Evolutionary conservation across 108 stramenopile genomes (phyloP), one percentile per base, ranked within the genome.

Genomic region (Stephanodiscus triporus): DNA sequence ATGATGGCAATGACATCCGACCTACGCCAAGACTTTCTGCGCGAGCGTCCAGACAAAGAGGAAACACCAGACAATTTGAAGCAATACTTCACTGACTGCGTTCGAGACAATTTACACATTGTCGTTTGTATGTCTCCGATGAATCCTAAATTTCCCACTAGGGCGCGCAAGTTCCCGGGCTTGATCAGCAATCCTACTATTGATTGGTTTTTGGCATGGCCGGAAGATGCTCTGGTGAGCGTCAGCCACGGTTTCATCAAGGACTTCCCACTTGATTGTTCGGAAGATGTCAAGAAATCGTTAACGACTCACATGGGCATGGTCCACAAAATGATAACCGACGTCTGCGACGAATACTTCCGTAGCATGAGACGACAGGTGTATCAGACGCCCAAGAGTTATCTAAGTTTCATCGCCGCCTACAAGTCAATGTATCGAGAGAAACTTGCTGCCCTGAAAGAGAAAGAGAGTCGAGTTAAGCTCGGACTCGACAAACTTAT

Each of bases 71-170:
- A 94, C 60, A 94, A 91, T 83, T 65, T 96, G 50, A 87, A 90
- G 75, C 90, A 91, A 73, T 96, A 78, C 80, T 96, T 96, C 78
- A 87, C 91, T 32, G 94, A 96, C 68, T 79, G 82, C 48, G 93
- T 91, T 9, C 76, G 94, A 48, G 93, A 95, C 75, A 95, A 95
- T 74, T 73, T 96, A 43, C 96, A 96, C 73, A 70, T 96, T 2
- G 88, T 96, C 65, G 84, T 96, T 14, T 96, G 96, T 84, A 96
- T 96, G 96, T 93, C 91, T 40, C 96, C 96, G n/a, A 73, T 95
- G 72, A 95, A 93, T 78, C 87, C 94, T 32, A 91, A 91, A 68
- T 96, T 96, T 73, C 85, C 94, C 17, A 75, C 86, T 42, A 77
- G 96, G 24, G 96, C 96, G 14, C 88, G 93, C 34, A 95, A 94